Conservation (phyloP, 2,329 filamentous ascomycete species). For the Mycosphaerelloides madeirae region DNA sequence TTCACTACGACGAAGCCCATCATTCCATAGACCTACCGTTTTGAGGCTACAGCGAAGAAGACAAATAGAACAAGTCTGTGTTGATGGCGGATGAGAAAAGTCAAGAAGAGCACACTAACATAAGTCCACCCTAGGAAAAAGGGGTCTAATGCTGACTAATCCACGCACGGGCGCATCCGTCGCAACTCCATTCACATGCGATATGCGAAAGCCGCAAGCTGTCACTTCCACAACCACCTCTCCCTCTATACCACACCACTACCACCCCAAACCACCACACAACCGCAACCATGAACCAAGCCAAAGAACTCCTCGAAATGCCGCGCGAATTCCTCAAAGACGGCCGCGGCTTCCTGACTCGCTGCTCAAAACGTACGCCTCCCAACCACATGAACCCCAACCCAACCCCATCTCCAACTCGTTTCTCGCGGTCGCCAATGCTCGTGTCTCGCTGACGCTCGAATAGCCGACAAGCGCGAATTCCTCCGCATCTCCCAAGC, state of each 20-base stretch:
- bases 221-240: not conserved
- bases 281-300: conserved; percentile 47
- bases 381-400: too few relatives aligned
- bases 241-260: not conserved
- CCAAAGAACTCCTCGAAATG: conserved; percentile 66
- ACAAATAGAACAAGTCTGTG: too few relatives aligned
- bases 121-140: too few relatives aligned
- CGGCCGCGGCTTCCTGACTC: conserved; percentile 46
- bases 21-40: too few relatives aligned
- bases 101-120: too few relatives aligned
- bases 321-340: conserved; percentile 60
- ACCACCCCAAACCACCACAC: conserved; percentile 41
- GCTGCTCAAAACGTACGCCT: conserved; percentile 45
- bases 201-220: too few relatives aligned
- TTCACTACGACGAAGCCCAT: too few relatives aligned
- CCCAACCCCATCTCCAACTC: not conserved
- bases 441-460: conserved; percentile 6
- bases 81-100: too few relatives aligned
- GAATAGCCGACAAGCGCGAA: conserved; percentile 52
- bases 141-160: too few relatives aligned
- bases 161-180: too few relatives aligned
- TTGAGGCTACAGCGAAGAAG: too few relatives aligned
- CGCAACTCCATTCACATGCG: too few relatives aligned
- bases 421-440: not conserved
- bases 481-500: conserved; percentile 59